Conservation (phyloP, 2,329 filamentous ascomycete species). For the Davidsoniella australis region DNA sequence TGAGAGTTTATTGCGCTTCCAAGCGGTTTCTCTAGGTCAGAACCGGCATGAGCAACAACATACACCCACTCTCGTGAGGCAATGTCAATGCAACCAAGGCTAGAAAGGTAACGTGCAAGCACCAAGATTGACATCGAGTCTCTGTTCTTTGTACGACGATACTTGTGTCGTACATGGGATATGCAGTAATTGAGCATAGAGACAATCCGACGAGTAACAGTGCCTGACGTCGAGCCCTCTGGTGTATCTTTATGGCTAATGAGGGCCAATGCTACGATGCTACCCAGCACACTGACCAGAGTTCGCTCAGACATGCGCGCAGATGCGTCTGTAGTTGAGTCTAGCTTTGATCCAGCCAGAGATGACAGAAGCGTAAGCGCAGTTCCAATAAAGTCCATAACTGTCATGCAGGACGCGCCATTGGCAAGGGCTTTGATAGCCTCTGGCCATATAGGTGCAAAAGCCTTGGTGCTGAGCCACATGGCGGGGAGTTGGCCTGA, state of each 20-base stretch:
- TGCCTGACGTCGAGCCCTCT: not conserved
- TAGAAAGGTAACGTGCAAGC: conserved; percentile 2
- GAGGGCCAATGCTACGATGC: conserved; percentile 4
- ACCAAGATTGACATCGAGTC: conserved; percentile 6
- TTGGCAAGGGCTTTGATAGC: conserved; percentile 4
- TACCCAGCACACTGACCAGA: conserved; percentile 8
- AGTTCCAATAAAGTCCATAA: conserved; percentile 12
- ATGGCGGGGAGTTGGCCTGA: conserved; percentile 7
- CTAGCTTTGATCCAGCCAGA: not conserved
- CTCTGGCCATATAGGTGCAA: conserved; percentile 12
- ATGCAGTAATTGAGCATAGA: conserved; percentile 8
- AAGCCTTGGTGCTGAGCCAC: conserved; percentile 12
- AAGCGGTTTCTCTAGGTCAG: not conserved
- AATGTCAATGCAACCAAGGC: conserved; percentile 1
- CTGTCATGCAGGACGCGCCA: not conserved
- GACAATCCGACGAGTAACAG: conserved; percentile 4
- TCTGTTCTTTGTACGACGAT: conserved; percentile 5
- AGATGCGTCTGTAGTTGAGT: conserved; percentile 1
- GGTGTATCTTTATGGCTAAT: not conserved
- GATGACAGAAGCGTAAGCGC: conserved; percentile 8
- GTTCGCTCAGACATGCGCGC: conserved; percentile 6
- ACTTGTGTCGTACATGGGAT: not conserved
- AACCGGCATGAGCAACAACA: not conserved
- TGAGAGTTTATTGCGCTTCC: not conserved
- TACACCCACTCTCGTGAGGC: not conserved